Base-by-base conservation (phyloP, 108 stramenopile genomes). In the Cyclostephanos tholiformis region DNA sequence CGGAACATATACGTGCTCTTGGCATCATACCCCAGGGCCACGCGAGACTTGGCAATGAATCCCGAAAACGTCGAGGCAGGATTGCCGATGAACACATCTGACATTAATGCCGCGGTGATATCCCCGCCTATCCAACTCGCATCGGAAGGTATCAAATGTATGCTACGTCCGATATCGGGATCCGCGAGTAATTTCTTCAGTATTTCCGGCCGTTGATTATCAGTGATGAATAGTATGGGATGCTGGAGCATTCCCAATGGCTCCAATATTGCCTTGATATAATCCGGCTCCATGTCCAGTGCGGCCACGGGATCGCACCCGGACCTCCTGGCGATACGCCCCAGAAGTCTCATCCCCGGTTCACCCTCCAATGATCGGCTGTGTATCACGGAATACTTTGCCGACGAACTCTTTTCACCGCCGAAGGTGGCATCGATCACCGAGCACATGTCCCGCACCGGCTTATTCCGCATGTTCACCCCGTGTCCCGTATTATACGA, bases 71-170 rank as follows among this genome's bases (percentile, higher is more conserved):
- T 61, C 25, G 56, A 60, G 0, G 80, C 80, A 0, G 80, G 79
- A 63, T 80, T 80, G 0, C 79, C 79, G 58, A 80, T 74, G 49
- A 80, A 80, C 16, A 61, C 79, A 46, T 74, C 57, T 6, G 66
- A 44, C 68, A 74, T 65, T 1, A 74, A 56, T 19, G 62, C 79
- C 25, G 65, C 35, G 22, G 79, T 72, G 30, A 80, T 62, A 53
- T 80, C 79, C 39, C 79, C 79, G 53, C 79, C 79, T 13, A 80
- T 56, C 79, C 79, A 80, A 69, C 79, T 80, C 4, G 67, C 61
- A 16, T 69, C 72, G 16, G 51, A n/a, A 9, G 79, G 67, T 2
- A 80, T 38, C 14, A 74, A 60, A 16, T 52, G 73, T 23, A 80
- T 74, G 39, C 69, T 58, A 0, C 67, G 79, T 59, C 79, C 79